Evolutionary conservation across 2,329 filamentous ascomycete genomes (phyloP).

Genomic region (Aspergillus caelatus): DNA sequence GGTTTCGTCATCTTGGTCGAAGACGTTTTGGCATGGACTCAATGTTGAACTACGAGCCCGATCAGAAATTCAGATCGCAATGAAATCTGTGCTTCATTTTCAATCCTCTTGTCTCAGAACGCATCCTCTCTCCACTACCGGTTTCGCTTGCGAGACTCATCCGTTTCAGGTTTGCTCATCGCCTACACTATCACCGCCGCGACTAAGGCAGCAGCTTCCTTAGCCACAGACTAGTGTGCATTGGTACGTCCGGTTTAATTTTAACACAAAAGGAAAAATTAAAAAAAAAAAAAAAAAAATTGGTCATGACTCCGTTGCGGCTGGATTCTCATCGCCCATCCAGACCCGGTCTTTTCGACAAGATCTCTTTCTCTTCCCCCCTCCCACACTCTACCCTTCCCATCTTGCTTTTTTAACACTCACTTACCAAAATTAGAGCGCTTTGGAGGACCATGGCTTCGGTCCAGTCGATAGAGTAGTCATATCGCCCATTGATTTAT

Average conservation of each 20-base stretch:
- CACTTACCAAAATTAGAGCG: background rate
- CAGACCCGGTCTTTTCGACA: background rate
- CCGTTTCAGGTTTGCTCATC: constrained; percentile 19
- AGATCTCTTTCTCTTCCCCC: background rate
- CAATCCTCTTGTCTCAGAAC: background rate
- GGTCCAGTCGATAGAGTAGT: background rate
- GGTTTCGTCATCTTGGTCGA: background rate
- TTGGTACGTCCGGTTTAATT: constrained; percentile 23
- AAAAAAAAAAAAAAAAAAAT: constrained; percentile 11
- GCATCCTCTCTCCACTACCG: constrained; percentile 7
- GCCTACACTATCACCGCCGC: constrained; percentile 12
- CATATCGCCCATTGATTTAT: background rate
- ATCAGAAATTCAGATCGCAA: background rate
- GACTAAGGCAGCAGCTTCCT: constrained; percentile 11
- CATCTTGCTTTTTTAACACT: background rate
- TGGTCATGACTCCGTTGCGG: constrained; percentile 7
- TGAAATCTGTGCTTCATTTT: background rate
- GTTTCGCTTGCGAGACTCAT: constrained; percentile 9
- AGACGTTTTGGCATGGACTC: background rate
- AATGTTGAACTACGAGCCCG: background rate
- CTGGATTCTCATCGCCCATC: constrained; percentile 8
- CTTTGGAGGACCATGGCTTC: background rate
- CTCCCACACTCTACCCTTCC: background rate
- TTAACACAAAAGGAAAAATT: constrained; percentile 18
- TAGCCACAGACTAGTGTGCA: constrained; percentile 19